Conservation (phyloP, 2,329 filamentous ascomycete species). For the Arthrobotrys iridis region DNA sequence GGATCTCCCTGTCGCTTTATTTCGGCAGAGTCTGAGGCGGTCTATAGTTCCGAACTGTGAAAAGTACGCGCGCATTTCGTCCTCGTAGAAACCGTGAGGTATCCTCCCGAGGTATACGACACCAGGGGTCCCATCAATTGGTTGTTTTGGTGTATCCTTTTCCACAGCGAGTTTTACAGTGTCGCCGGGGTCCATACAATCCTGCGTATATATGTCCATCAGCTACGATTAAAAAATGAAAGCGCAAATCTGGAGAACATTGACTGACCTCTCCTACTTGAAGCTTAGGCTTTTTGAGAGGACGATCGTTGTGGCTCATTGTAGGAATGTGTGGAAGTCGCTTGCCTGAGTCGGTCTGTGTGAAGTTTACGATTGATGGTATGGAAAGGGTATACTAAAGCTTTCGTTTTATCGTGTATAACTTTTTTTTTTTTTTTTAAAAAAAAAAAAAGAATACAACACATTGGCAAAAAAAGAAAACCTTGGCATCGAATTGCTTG, state of each 20-base stretch:
- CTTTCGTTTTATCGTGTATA: no score
- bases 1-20: conserved; percentile 87
- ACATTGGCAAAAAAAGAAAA: not conserved
- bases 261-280: not conserved
- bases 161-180: not conserved
- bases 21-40: conserved; percentile 83
- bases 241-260: not conserved
- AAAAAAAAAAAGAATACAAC: not conserved
- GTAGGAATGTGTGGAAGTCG: not conserved
- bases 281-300: not conserved
- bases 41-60: conserved; percentile 87
- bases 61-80: conserved; percentile 93
- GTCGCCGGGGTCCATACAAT: not conserved
- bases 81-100: conserved; percentile 95
- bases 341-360: no score
- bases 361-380: conserved; percentile 1
- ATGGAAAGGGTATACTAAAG: no score
- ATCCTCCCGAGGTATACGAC: conserved; percentile 91
- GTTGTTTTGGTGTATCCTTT: not conserved
- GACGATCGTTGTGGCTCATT: not conserved
- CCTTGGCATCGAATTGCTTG: not conserved
- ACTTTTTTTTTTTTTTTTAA: not conserved
- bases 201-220: not conserved
- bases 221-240: not conserved
- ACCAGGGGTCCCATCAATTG: conserved; percentile 69